Evolutionary conservation across 179 eudicot species (phyloP), one percentile per base, ranked within the genome.

Genomic region (Camellia oleifera): DNA sequence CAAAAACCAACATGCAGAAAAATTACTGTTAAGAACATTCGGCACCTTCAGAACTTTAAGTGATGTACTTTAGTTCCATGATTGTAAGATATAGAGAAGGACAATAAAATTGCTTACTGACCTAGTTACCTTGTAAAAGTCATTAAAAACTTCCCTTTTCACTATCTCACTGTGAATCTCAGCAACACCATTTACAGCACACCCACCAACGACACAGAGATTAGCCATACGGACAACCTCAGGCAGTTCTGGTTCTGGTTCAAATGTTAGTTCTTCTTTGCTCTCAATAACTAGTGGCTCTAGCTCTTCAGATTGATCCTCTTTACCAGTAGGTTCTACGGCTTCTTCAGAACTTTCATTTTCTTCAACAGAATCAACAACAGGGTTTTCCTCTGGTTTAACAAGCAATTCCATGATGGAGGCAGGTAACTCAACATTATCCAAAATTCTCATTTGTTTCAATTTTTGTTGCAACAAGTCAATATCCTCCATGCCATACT

Each of bases 161-260:
- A 92, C 96, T 64, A 92, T 92, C 65, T 92, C 93, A 87, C 91
- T 92, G 80, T 91, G 94, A 79, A 91, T 91, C 83, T 90, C 91
- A 69, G 95, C 95, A 79, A 91, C 95, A 17, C 95, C 97, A 83
- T 92, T 92, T 70, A 92, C 94, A 69, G 90, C 89, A 88, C 89
- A 94, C 65, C 97, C 97, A 70, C 92, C 90, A 56, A 89, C 94
- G 57, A 92, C 94, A 83, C 89, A 89, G 76, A 92, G 88, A 82
- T 92, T 92, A 84, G 97, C 97, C 97, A 90, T 92, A 18, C 90
- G 92, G 54, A 92, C 91, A 85, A 86, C 69, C 88, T 90, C 89
- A 20, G 91, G 94, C 76, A 78, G 85, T 15, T 86, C 87, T 42
- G 88, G 88, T 77, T 88, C 88, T 69, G 94, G 90, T 77, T 75